phyloP scores from a whole-genome alignment of 2,329 filamentous ascomycete species.

The Botrytis pseudocinerea region DNA sequence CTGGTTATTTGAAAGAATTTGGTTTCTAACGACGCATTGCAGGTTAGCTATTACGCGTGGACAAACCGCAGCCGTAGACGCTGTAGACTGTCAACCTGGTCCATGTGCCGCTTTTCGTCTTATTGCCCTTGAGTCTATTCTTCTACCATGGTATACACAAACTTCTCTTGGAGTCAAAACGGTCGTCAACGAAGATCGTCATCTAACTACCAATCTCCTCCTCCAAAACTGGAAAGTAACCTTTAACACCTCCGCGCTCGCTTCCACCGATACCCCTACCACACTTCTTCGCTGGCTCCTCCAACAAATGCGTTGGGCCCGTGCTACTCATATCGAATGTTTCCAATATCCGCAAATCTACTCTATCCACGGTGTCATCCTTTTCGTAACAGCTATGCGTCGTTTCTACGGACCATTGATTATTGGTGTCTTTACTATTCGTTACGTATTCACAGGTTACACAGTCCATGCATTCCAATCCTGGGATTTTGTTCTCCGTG shows the following conservation, averaged over 20 bases:
- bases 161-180: conserved; percentile 42
- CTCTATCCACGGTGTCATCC: conserved; percentile 40
- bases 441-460: conserved; percentile 40
- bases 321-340: conserved; percentile 43
- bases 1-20: no score
- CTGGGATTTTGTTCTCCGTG: conserved; percentile 38
- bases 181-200: conserved; percentile 44
- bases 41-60: conserved; percentile 41
- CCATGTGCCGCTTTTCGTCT: conserved; percentile 43
- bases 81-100: conserved; percentile 44
- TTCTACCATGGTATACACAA: conserved; percentile 44
- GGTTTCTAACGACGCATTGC: neutral
- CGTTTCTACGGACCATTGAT: conserved; percentile 40
- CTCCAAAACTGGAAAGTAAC: conserved; percentile 42
- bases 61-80: conserved; percentile 38
- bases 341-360: conserved; percentile 43
- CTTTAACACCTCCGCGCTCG: conserved; percentile 41
- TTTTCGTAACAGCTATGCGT: conserved; percentile 42
- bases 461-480: conserved; percentile 38
- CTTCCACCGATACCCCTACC: conserved; percentile 43
- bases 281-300: conserved; percentile 42
- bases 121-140: conserved; percentile 37
- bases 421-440: conserved; percentile 37
- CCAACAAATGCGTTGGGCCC: conserved; percentile 43
- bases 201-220: conserved; percentile 43